A percentile compares a stretch with the other conserved stretches of the same genome.
Conservation (phyloP, 148 eudicot species). For the Pharnaceum exiguum region DNA sequence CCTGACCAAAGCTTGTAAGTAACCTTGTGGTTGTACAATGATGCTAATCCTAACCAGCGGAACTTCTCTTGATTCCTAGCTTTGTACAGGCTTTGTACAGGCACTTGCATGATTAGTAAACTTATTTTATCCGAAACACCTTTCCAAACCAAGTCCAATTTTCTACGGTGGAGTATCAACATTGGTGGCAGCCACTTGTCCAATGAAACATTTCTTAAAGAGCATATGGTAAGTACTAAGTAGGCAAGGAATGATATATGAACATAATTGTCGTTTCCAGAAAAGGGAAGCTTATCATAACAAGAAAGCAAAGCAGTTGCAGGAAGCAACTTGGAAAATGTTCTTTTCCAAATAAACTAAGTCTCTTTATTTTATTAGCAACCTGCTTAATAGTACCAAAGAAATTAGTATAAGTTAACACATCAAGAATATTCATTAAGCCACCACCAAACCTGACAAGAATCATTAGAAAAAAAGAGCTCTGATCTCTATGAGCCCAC, state of each 20-base stretch:
- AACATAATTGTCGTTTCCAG: background rate
- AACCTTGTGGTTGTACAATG: no score
- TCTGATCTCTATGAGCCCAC: conserved; percentile 7
- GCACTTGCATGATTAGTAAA: no score
- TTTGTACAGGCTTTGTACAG: no score
- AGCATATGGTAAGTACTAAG: background rate
- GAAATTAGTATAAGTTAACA: background rate
- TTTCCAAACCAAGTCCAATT: no score
- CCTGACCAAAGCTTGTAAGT: no score
- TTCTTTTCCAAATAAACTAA: background rate
- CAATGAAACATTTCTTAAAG: background rate
- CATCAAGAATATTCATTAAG: background rate
- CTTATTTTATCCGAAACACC: no score
- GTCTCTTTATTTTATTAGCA: background rate
- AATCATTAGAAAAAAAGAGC: background rate
- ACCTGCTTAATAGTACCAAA: conserved; percentile 3
- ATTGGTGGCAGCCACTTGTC: background rate
- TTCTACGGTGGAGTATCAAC: background rate
- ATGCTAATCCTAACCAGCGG: no score
- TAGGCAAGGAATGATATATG: conserved; percentile 1
- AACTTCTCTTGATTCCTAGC: no score
- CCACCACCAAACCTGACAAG: background rate
- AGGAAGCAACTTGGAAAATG: conserved; percentile 11
- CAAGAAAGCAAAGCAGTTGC: conserved; percentile 1
- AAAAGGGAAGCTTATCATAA: background rate